These are phyloP conservation scores for Austroboletus rostrupii DNA, from an alignment of 1,284 basidiomycete species.

Conservation along the genomic window DNA sequence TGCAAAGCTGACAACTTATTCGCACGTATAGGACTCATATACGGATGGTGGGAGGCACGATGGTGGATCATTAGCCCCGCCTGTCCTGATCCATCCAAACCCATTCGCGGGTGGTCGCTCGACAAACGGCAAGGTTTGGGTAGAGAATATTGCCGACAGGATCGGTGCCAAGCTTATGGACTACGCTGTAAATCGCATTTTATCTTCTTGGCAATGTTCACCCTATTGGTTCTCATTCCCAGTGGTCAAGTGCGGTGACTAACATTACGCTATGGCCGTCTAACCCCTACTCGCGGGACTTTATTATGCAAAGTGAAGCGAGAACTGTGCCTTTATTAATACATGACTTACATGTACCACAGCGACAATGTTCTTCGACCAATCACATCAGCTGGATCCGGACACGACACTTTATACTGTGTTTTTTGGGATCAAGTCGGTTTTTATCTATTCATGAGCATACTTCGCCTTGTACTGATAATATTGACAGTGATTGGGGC, in stretches of 20 bases:
- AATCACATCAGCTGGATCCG: conserved; percentile 25
- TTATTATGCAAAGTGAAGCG: conserved; percentile 32
- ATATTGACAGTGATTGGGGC: conserved; percentile 24
- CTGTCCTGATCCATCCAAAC: conserved; percentile 29
- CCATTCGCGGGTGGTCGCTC: conserved; percentile 35
- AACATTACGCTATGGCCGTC: conserved; percentile 35
- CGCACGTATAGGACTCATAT: conserved; percentile 26
- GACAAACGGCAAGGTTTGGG: conserved; percentile 35
- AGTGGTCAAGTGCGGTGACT: conserved; percentile 36
- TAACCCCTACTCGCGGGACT: conserved; percentile 33
- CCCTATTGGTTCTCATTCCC: not conserved
- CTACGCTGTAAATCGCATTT: conserved; percentile 20
- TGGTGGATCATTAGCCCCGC: conserved; percentile 30
- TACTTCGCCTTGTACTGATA: conserved; percentile 3
- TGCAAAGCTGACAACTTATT: not conserved
- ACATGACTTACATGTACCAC: not conserved
- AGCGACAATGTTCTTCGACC: conserved; percentile 27
- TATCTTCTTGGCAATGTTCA: not conserved
- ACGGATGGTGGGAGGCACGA: conserved; percentile 35
- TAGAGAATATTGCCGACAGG: conserved; percentile 27
- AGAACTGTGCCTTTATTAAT: not conserved
- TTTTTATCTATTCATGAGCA: not conserved
- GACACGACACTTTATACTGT: conserved; percentile 32
- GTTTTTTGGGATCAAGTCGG: conserved; percentile 39
- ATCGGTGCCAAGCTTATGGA: conserved; percentile 24